These are phyloP conservation scores for Plectosphaerella plurivora DNA, from an alignment of 2,329 filamentous ascomycete genomes.

Conservation along the genomic window DNA sequence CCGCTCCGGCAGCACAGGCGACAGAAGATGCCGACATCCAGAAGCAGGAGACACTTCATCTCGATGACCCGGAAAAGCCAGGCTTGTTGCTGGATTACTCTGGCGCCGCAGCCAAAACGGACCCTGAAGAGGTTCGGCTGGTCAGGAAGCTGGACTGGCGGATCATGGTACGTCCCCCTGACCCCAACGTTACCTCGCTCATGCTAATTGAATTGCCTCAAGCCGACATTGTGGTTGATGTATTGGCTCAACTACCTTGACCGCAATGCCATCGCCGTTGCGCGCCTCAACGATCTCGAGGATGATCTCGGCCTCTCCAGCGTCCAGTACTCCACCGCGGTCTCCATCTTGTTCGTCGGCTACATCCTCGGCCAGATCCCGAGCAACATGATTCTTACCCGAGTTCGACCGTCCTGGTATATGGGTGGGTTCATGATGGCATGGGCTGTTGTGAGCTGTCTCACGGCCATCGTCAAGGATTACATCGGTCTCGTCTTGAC, in stretches of 20 bases:
- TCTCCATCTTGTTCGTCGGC: constrained; percentile 17
- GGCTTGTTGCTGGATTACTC: constrained; percentile 24
- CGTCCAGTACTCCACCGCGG: constrained; percentile 28
- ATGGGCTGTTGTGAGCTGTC: constrained; percentile 34
- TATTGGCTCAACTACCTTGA: constrained; percentile 18
- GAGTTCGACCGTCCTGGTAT: constrained; percentile 48
- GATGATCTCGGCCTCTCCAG: constrained; percentile 13
- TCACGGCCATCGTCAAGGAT: constrained; percentile 31
- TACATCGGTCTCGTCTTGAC: constrained; percentile 30
- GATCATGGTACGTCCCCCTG: constrained; percentile 23
- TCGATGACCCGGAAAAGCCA: constrained; percentile 19
- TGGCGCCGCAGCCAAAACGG: constrained; percentile 31
- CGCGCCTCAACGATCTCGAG: constrained; percentile 21
- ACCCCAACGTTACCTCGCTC: neutral
- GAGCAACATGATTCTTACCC: constrained; percentile 31
- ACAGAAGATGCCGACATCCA: constrained; percentile 1
- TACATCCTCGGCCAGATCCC: constrained; percentile 31
- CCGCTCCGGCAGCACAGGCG: neutral
- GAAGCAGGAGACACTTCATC: constrained; percentile 8
- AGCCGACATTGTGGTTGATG: constrained; percentile 30
- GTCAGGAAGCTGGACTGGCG: constrained; percentile 32
- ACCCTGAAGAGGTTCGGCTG: constrained; percentile 31
- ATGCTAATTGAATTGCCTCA: neutral
- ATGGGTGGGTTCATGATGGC: constrained; percentile 32
- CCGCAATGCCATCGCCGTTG: constrained; percentile 17